Percentiles rank a stretch among this genome's conserved stretches.
Evolutionary conservation across 495 filamentous ascomycete species (phyloP).

Genomic region (Annulohypoxylon nitens): DNA sequence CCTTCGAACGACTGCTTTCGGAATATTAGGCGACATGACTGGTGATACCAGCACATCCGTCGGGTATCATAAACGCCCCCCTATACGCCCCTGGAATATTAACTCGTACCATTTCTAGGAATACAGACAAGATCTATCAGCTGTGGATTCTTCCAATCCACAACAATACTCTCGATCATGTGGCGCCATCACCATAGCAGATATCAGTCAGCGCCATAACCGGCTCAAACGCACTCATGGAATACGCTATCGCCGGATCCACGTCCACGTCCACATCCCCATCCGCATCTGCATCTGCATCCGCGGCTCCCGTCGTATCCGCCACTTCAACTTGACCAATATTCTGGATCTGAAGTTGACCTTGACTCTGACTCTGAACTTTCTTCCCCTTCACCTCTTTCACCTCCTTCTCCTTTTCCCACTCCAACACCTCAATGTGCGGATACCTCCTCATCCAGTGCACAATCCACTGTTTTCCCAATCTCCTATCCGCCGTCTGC

Average conservation of each 20-base stretch:
- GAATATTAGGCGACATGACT: background rate
- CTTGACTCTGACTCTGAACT: background rate
- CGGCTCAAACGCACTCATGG: slow-evolving; percentile 19
- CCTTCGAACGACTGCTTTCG: background rate
- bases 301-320: background rate
- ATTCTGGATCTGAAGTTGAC: background rate
- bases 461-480: slow-evolving; percentile 43
- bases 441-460: slow-evolving; percentile 44
- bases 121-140: background rate
- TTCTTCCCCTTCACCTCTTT: slow-evolving; percentile 10
- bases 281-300: background rate
- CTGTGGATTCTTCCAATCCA: background rate
- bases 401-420: slow-evolving; percentile 27
- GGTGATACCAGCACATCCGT: background rate
- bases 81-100: background rate
- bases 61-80: background rate
- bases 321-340: background rate
- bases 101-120: background rate
- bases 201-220: slow-evolving; percentile 3
- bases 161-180: background rate
- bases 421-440: slow-evolving; percentile 33
- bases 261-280: background rate
- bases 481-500: slow-evolving; percentile 21
- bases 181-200: slow-evolving; percentile 6
- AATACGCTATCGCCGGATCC: slow-evolving; percentile 6